Evolutionary conservation across 2,329 filamentous ascomycete species (phyloP).

Genomic region (Didymella exigua): DNA sequence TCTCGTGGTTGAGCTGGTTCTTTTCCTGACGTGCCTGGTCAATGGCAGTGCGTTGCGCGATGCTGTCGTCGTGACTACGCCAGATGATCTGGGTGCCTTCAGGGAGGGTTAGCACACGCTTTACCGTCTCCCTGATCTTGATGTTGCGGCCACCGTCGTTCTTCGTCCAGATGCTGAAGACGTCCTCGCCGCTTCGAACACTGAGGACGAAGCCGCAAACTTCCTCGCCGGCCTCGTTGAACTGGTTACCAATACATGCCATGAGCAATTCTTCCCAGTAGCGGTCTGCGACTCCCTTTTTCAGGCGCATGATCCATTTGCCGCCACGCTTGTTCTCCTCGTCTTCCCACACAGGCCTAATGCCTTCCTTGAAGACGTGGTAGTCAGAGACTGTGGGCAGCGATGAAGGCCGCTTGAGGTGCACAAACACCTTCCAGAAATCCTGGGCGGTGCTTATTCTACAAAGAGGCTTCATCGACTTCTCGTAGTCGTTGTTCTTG

Average conservation of each 20-base stretch:
- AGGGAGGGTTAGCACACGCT: constrained; percentile 84
- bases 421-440: constrained; percentile 87
- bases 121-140: constrained; percentile 96
- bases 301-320: constrained; percentile 96
- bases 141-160: constrained; percentile 92
- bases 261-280: constrained; percentile 96
- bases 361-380: constrained; percentile 95
- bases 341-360: constrained; percentile 97
- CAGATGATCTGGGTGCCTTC: constrained; percentile 89
- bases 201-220: constrained; percentile 94
- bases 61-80: constrained; percentile 96
- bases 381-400: constrained; percentile 95
- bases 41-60: constrained; percentile 86
- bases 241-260: constrained; percentile 91
- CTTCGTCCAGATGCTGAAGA: constrained; percentile 96
- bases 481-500: constrained; percentile 98
- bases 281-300: constrained; percentile 94
- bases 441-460: constrained; percentile 82
- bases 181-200: constrained; percentile 93
- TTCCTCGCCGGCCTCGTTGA: constrained; percentile 88
- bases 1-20: constrained; percentile 52
- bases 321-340: constrained; percentile 95
- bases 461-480: constrained; percentile 88
- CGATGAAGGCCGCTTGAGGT: constrained; percentile 85
- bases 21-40: constrained; percentile 93